Conservation (phyloP, 169 alveolate species). For the Plasmodium adleri region DNA sequence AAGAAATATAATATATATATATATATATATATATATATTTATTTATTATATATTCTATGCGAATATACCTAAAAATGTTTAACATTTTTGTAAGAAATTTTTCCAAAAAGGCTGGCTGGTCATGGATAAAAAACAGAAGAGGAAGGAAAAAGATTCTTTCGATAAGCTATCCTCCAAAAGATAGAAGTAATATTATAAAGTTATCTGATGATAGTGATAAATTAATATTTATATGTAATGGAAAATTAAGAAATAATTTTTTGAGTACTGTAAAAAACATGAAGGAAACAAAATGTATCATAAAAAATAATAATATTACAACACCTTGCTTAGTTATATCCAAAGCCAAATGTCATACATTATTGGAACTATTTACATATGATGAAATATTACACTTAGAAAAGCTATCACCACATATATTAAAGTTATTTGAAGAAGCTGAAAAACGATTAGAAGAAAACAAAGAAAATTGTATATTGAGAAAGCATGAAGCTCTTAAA, state of each 20-base stretch:
- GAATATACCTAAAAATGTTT: constrained; percentile 22
- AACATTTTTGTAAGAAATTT: constrained; percentile 42
- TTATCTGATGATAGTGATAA: constrained; percentile 74
- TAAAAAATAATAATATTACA: constrained; percentile 43
- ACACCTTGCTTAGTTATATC: constrained; percentile 75
- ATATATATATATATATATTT: not conserved
- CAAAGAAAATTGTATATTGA: constrained; percentile 29
- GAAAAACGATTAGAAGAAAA: constrained; percentile 34
- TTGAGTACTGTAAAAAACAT: constrained; percentile 51
- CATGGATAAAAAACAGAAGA: constrained; percentile 75
- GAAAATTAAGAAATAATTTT: constrained; percentile 65
- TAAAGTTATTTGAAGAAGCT: constrained; percentile 72
- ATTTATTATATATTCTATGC: not conserved
- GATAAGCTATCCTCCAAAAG: constrained; percentile 69
- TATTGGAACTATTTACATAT: constrained; percentile 68
- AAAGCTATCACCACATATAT: constrained; percentile 34
- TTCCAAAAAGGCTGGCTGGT: constrained; percentile 78
- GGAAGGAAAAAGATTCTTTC: constrained; percentile 76
- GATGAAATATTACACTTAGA: constrained; percentile 76
- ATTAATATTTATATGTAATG: constrained; percentile 73
- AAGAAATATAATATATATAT: constrained; percentile 8
- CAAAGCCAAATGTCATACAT: constrained; percentile 76
- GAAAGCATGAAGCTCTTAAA: constrained; percentile 69
- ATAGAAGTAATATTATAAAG: constrained; percentile 72
- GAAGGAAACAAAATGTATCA: constrained; percentile 76